Percentiles rank a stretch among this genome's conserved stretches.
Evolutionary conservation across 1,284 basidiomycete species (phyloP).

Genomic region (Athelia sp.): DNA sequence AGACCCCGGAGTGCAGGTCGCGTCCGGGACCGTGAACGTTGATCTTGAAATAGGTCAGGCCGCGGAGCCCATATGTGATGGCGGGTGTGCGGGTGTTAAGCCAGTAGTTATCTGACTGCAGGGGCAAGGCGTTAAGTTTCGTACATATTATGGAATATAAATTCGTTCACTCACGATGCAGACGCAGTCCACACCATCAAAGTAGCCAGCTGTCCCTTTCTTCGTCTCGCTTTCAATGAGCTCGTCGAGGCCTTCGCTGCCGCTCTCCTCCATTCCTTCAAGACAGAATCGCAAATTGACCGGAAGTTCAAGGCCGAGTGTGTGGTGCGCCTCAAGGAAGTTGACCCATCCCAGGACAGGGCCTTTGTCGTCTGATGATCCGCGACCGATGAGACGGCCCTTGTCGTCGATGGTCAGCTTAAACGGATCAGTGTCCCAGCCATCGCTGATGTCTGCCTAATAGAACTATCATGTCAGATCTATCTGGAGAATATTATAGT

Average conservation of each 20-base stretch:
- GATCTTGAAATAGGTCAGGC: constrained; percentile 87
- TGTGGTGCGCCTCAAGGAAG: constrained; percentile 83
- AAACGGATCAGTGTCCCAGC: constrained; percentile 93
- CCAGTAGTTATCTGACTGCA: constrained; percentile 85
- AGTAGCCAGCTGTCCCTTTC: constrained; percentile 68
- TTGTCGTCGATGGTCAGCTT: constrained; percentile 64
- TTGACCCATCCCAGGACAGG: constrained; percentile 94
- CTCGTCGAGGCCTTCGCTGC: constrained; percentile 90
- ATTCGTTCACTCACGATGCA: constrained; percentile 93
- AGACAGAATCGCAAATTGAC: constrained; percentile 96
- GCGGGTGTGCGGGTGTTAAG: constrained; percentile 74
- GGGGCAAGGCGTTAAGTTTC: too few species aligned
- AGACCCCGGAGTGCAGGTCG: constrained; percentile 92
- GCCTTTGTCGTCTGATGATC: constrained; percentile 92
- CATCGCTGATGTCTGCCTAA: constrained; percentile 73
- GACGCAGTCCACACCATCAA: constrained; percentile 89
- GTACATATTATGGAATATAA: too few species aligned
- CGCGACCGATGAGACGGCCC: constrained; percentile 83
- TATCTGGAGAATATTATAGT: background rate
- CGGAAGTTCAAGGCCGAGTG: constrained; percentile 74
- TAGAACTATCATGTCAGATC: constrained; percentile 2
- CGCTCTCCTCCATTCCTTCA: constrained; percentile 98
- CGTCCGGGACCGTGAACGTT: constrained; percentile 80
- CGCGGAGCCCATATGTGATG: constrained; percentile 79
- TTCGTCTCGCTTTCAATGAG: constrained; percentile 79